Conservation (phyloP, 257 asterid species). For the Catharanthus roseus region DNA sequence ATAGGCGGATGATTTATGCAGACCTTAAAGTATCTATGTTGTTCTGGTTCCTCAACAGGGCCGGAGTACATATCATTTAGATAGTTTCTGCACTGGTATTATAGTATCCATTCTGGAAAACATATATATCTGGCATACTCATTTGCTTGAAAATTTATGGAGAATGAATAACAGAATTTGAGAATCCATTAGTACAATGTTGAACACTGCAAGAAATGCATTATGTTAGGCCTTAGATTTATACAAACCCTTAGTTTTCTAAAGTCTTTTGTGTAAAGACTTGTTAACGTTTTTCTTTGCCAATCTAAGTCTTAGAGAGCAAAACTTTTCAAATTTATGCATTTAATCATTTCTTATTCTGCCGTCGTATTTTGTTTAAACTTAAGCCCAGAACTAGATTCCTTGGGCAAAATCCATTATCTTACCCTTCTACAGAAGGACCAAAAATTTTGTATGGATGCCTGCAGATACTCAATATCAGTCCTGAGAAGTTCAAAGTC, state of each 20-base stretch:
- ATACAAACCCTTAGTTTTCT: background rate
- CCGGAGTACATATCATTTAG: background rate
- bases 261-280: background rate
- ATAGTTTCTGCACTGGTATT: background rate
- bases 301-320: background rate
- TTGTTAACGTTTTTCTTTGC: background rate
- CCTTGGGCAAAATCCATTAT: background rate
- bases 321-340: background rate
- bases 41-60: background rate
- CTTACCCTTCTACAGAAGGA: background rate
- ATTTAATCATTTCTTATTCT: background rate
- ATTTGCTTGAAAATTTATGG: background rate
- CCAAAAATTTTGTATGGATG: background rate
- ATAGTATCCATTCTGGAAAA: background rate
- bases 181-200: background rate
- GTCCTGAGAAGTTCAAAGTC: conserved; percentile 31
- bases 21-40: background rate
- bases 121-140: background rate
- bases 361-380: background rate
- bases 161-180: no score
- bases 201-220: background rate
- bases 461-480: conserved; percentile 32
- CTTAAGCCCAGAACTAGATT: background rate
- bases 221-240: background rate
- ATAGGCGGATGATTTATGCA: background rate